phyloP scores from a whole-genome alignment of 768 basidiomycete species.

The Heimioporus sp. region DNA sequence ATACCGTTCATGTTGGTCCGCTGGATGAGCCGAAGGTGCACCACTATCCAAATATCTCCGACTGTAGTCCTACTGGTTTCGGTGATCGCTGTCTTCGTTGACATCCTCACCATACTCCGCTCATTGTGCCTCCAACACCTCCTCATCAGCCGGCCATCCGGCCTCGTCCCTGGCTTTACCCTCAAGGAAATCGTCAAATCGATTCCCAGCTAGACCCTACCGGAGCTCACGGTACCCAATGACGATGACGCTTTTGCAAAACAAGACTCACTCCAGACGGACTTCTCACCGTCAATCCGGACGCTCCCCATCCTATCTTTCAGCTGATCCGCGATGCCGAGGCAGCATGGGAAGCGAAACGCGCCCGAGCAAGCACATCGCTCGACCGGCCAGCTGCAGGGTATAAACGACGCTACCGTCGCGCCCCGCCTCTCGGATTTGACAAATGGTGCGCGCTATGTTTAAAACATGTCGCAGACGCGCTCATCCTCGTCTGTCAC shows the following conservation, averaged over 20 bases:
- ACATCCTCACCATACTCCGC: neutral
- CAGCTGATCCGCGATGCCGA: constrained; percentile 39
- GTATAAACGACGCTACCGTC: constrained; percentile 34
- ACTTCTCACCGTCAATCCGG: constrained; percentile 32
- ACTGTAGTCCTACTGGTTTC: neutral
- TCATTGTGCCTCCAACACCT: too few relatives aligned
- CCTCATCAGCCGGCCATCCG: neutral
- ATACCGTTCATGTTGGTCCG: neutral
- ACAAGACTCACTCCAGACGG: constrained; percentile 30
- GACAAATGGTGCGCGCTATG: constrained; percentile 37
- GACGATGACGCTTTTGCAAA: neutral
- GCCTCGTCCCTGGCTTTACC: neutral
- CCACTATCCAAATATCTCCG: neutral
- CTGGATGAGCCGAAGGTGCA: neutral
- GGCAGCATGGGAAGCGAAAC: constrained; percentile 35
- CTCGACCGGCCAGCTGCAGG: constrained; percentile 38
- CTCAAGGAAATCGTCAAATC: neutral
- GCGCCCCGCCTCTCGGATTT: constrained; percentile 40
- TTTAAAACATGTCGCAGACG: too few relatives aligned
- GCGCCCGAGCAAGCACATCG: constrained; percentile 34
- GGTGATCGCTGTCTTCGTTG: neutral
- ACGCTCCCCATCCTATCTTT: constrained; percentile 42
- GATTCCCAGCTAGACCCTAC: neutral
- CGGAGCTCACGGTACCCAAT: too few relatives aligned
- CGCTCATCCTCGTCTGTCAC: too few relatives aligned